Percentiles rank a stretch among this genome's conserved stretches.
These are phyloP conservation scores for Knoxdaviesia capensis DNA, from an alignment of 2,329 filamentous ascomycete genomes.

Conservation along the genomic window DNA sequence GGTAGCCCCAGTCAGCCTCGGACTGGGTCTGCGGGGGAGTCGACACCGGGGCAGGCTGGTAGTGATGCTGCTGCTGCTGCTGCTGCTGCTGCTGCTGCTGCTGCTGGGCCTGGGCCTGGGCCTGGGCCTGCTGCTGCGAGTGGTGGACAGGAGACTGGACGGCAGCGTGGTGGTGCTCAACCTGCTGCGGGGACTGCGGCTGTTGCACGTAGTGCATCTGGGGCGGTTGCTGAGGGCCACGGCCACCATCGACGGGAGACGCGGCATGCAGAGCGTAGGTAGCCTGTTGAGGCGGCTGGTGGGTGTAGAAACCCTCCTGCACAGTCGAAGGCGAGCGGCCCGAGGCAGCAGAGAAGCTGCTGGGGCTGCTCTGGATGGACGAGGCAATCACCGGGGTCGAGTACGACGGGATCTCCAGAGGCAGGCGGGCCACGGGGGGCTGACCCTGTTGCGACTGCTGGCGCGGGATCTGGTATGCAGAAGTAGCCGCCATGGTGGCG, in stretches of 20 bases:
- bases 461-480: conserved; percentile 30
- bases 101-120: conserved; percentile 11
- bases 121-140: conserved; percentile 14
- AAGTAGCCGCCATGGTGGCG: conserved; percentile 36
- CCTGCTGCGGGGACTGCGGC: conserved; percentile 18
- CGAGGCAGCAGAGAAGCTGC: conserved; percentile 33
- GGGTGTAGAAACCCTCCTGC: conserved; percentile 36
- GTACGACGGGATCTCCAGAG: conserved; percentile 28
- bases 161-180: conserved; percentile 10
- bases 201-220: too few relatives aligned
- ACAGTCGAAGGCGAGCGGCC: conserved; percentile 27
- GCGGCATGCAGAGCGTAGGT: conserved; percentile 26
- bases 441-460: too few relatives aligned
- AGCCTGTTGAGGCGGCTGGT: conserved; percentile 26
- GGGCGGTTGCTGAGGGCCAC: conserved; percentile 15
- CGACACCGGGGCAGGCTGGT: too few relatives aligned
- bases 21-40: conserved; percentile 18
- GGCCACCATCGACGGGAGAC: conserved; percentile 25
- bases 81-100: conserved; percentile 11
- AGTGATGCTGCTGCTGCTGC: conserved; percentile 9
- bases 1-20: conserved; percentile 31
- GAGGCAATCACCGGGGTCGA: conserved; percentile 22
- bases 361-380: conserved; percentile 37
- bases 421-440: conserved; percentile 20
- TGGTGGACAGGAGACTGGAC: conserved; percentile 12